Evolutionary conservation across 169 alveolate genomes (phyloP), one percentile per base, ranked within the genome.

Genomic region (Plasmodium billcollinsi): DNA sequence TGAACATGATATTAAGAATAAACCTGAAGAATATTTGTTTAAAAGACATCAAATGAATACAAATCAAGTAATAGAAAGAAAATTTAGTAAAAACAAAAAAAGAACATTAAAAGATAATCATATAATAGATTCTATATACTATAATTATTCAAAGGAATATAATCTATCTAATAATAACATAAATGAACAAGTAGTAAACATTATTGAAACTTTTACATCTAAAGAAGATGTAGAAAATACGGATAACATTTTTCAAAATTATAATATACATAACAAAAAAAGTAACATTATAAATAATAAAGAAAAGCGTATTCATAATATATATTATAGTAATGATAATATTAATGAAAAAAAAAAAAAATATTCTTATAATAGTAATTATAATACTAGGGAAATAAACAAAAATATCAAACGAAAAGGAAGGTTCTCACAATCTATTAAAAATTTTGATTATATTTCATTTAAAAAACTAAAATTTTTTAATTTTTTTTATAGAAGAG

Each of bases 341-440:
- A 14, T 15, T 11, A 56, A 21, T 56, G 18, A 15, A 15, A 1
- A 14, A 0, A 56, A 14, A 12, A 15, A 15, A 56, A 72, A 72
- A 18, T 24, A 72, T 29, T 33, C 63, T 7, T 11, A 15, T 49
- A 72, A 65, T 54, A 29, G 63, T 20, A 72, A 72, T 43, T 7
- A 49, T n/a, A 50, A 39, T 24, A 61, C 67, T 9, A 72, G 83
- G 33, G 69, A 39, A 21, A 72, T 72, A 52, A 72, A 72, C 33
- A 72, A 72, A 72, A 72, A 49, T 15, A 8, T 18, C 15, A 72
- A 45, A 47, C 11, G 56, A 39, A 72, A 24, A 56, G 67, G 29
- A 43, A 72, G 59, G 33, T 72, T 4, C n/a, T 72, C 52, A 61
- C 43, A 47, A 18, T 52, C 65, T 6, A 9, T 39, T 56, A 72